A percentile compares a stretch with the other conserved stretches of the same genome.
These are phyloP conservation scores for Graphium sp. DNA, from an alignment of 2,329 filamentous ascomycete genomes.

Conservation along the genomic window DNA sequence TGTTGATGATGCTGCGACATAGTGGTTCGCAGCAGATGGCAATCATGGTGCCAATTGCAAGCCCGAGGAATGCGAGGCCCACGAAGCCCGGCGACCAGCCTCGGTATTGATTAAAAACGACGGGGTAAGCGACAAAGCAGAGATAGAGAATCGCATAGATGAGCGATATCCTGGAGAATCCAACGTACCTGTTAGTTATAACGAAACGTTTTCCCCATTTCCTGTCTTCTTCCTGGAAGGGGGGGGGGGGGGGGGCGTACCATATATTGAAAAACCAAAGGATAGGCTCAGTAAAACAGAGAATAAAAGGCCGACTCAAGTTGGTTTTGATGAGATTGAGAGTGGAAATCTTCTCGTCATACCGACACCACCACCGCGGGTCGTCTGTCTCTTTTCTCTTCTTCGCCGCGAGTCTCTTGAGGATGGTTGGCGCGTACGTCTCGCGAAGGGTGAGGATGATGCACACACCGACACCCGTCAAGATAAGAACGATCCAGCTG, in stretches of 20 bases:
- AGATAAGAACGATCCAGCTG: slow-evolving; percentile 65
- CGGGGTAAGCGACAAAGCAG: slow-evolving; percentile 80
- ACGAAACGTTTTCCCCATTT: neutral
- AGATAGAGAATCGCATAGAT: slow-evolving; percentile 80
- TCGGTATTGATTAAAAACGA: slow-evolving; percentile 58
- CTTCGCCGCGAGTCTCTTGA: slow-evolving; percentile 47
- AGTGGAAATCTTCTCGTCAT: slow-evolving; percentile 56
- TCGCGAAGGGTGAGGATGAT: slow-evolving; percentile 48
- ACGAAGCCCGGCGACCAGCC: slow-evolving; percentile 61
- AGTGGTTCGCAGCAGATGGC: slow-evolving; percentile 51
- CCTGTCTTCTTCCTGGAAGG: neutral
- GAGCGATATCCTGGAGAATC: slow-evolving; percentile 51
- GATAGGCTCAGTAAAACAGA: slow-evolving; percentile 71
- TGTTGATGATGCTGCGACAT: slow-evolving; percentile 61
- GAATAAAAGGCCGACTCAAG: slow-evolving; percentile 58
- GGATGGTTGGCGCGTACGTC: slow-evolving; percentile 58
- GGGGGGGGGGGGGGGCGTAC: slow-evolving; percentile 19
- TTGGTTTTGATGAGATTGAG: slow-evolving; percentile 54
- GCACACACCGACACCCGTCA: slow-evolving; percentile 43
- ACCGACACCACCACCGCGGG: slow-evolving; percentile 60
- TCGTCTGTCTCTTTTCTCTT: slow-evolving; percentile 54
- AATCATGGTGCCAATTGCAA: slow-evolving; percentile 45
- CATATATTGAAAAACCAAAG: slow-evolving; percentile 51
- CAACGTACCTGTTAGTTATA: slow-evolving; percentile 1
- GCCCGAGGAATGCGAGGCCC: slow-evolving; percentile 64